phyloP scores from a whole-genome alignment of 257 asterid genomes.

The Ilex aquifolium region DNA sequence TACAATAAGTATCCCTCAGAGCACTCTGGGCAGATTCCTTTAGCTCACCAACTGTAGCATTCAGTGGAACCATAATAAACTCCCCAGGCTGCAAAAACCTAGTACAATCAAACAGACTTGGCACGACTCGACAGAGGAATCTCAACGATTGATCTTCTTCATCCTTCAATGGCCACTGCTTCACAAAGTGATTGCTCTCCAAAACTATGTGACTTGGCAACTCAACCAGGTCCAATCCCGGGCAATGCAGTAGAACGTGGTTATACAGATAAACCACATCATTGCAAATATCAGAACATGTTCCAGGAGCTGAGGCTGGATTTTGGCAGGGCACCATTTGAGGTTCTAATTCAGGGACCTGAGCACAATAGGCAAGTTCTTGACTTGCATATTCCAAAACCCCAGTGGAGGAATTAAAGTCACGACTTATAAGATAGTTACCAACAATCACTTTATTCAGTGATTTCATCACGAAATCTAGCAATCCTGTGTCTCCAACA shows the following conservation, averaged over 20 bases:
- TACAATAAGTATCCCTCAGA: conserved; percentile 59
- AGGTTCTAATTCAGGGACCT: not conserved
- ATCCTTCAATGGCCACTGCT: conserved; percentile 36
- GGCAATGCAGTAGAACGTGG: conserved; percentile 37
- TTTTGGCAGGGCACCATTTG: conserved; percentile 13
- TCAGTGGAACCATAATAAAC: conserved; percentile 43
- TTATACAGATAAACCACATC: conserved; percentile 48
- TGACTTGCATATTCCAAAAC: conserved; percentile 22
- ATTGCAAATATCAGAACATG: conserved; percentile 20
- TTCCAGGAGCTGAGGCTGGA: conserved; percentile 1
- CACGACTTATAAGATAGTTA: conserved; percentile 20
- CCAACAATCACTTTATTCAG: conserved; percentile 16
- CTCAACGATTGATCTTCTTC: conserved; percentile 21
- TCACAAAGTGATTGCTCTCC: conserved; percentile 44
- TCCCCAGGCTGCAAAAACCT: conserved; percentile 67
- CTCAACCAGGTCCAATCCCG: conserved; percentile 18
- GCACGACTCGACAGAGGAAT: conserved; percentile 25
- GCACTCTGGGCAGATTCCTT: conserved; percentile 52
- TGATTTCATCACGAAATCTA: conserved; percentile 29
- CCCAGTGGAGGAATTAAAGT: conserved; percentile 18
- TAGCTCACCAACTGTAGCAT: conserved; percentile 45
- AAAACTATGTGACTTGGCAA: conserved; percentile 28
- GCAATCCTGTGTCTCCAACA: conserved; percentile 21
- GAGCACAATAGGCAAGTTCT: not conserved
- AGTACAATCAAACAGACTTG: conserved; percentile 40